phyloP scores from a whole-genome alignment of 495 filamentous ascomycete genomes.

The Astrothelium subdiscretum region DNA sequence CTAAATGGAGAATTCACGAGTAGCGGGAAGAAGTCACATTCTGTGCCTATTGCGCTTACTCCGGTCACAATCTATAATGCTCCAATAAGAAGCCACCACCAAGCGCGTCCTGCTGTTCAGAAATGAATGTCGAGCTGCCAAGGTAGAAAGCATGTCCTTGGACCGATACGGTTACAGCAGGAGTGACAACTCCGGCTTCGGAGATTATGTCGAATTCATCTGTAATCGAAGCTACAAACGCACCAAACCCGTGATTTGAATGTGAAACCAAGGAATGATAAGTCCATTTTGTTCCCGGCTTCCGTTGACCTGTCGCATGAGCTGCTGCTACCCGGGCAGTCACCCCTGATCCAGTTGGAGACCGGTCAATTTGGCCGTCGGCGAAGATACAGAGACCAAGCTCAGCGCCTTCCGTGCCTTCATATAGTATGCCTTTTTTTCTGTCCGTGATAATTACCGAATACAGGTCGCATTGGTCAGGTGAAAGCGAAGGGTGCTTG shows the following conservation, averaged over 20 bases:
- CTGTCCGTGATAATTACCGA: slow-evolving; percentile 4
- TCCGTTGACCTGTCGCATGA: slow-evolving; percentile 2
- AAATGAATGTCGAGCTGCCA: slow-evolving; percentile 7
- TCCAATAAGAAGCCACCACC: slow-evolving; percentile 10
- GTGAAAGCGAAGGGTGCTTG: neutral
- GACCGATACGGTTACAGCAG: slow-evolving; percentile 6
- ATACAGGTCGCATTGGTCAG: neutral
- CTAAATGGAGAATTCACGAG: too few species aligned
- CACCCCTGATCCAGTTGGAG: slow-evolving; percentile 14
- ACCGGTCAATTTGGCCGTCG: slow-evolving; percentile 13
- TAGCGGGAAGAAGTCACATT: too few species aligned
- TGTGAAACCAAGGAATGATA: slow-evolving; percentile 11
- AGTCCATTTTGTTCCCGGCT: slow-evolving; percentile 4
- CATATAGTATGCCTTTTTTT: neutral
- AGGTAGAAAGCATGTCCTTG: slow-evolving; percentile 11
- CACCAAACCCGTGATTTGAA: slow-evolving; percentile 2
- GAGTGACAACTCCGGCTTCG: neutral
- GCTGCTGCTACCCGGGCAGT: slow-evolving; percentile 12
- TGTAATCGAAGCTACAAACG: slow-evolving; percentile 7
- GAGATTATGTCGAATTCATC: neutral
- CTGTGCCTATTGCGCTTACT: too few species aligned
- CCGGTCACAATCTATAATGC: neutral
- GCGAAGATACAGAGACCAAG: slow-evolving; percentile 14
- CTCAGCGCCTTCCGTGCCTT: slow-evolving; percentile 1
- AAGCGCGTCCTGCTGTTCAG: slow-evolving; percentile 9